Conservation (phyloP, 495 filamentous ascomycete species). For the Hypomontagnella monticulosa region DNA sequence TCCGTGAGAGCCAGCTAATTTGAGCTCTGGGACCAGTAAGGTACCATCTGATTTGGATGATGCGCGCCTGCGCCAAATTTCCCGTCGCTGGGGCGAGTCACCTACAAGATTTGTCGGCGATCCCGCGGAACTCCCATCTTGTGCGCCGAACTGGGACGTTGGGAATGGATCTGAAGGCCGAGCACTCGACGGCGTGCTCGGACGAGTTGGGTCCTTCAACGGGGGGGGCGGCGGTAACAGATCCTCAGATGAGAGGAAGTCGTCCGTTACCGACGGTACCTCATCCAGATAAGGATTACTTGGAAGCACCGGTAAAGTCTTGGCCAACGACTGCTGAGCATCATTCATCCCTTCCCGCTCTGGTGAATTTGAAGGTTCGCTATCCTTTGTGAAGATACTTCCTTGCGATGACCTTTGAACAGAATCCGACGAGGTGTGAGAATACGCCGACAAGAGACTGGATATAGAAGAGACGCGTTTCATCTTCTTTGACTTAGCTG, state of each 20-base stretch:
- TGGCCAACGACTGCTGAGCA: conserved; percentile 20
- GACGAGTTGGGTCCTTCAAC: conserved; percentile 46
- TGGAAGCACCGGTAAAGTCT: conserved; percentile 27
- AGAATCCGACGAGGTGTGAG: conserved; percentile 51
- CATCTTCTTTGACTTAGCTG: conserved; percentile 35
- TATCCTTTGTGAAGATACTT: conserved; percentile 48
- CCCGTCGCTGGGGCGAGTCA: conserved; percentile 47
- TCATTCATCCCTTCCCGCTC: conserved; percentile 39
- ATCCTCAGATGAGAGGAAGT: conserved; percentile 9
- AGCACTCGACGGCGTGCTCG: conserved; percentile 29
- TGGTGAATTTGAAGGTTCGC: conserved; percentile 48
- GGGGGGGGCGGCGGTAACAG: conserved; percentile 51
- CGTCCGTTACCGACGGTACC: conserved; percentile 4
- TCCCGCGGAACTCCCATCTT: conserved; percentile 9
- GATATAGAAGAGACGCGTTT: conserved; percentile 53
- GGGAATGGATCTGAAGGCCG: conserved; percentile 12
- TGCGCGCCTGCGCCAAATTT: conserved; percentile 57
- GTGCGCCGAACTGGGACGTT: background rate
- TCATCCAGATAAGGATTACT: conserved; percentile 39
- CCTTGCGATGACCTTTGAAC: conserved; percentile 47
- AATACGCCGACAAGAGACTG: conserved; percentile 58
- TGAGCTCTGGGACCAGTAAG: conserved; percentile 55
- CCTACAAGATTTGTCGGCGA: conserved; percentile 23
- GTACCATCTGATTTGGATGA: conserved; percentile 54
- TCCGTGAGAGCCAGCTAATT: conserved; percentile 54